These are phyloP conservation scores for Lumnitzera littorea DNA, from an alignment of 345 rosid species.

Conservation along the genomic window DNA sequence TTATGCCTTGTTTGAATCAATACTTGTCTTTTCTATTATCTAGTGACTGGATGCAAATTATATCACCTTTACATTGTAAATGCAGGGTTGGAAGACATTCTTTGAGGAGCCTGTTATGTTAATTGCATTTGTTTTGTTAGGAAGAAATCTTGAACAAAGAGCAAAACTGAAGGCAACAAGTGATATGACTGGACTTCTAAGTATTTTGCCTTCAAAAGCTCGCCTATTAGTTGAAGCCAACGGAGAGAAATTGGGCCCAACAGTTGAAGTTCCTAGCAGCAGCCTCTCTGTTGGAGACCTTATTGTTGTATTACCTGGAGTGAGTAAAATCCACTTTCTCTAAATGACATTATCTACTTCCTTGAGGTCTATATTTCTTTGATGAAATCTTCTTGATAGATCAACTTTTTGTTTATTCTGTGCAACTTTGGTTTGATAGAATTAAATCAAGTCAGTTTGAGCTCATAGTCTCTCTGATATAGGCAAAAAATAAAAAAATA, in stretches of 20 bases:
- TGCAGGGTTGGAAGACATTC: conserved; percentile 96
- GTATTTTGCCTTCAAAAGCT: conserved; percentile 85
- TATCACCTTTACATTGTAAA: conserved; percentile 7
- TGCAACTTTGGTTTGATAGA: neutral
- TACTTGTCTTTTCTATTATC: no score
- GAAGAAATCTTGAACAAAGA: conserved; percentile 97
- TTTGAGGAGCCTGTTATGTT: conserved; percentile 97
- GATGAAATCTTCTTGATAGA: neutral
- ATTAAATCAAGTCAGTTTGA: no score
- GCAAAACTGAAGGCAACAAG: conserved; percentile 96
- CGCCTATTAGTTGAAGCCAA: conserved; percentile 69
- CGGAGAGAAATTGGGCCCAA: conserved; percentile 30
- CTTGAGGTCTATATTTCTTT: conserved; percentile 6
- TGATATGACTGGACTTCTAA: conserved; percentile 94
- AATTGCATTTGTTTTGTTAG: conserved; percentile 87
- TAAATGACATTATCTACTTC: no score
- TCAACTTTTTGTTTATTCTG: neutral
- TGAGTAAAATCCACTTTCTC: conserved; percentile 30
- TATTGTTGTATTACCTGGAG: conserved; percentile 86
- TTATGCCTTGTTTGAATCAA: no score
- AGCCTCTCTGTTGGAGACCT: conserved; percentile 84
- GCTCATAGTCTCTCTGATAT: no score
- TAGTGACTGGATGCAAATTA: neutral
- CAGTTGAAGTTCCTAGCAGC: conserved; percentile 78
- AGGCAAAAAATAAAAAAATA: no score